Base-by-base conservation (phyloP, 176 grass and related monocot species). In the Carex parvula region DNA sequence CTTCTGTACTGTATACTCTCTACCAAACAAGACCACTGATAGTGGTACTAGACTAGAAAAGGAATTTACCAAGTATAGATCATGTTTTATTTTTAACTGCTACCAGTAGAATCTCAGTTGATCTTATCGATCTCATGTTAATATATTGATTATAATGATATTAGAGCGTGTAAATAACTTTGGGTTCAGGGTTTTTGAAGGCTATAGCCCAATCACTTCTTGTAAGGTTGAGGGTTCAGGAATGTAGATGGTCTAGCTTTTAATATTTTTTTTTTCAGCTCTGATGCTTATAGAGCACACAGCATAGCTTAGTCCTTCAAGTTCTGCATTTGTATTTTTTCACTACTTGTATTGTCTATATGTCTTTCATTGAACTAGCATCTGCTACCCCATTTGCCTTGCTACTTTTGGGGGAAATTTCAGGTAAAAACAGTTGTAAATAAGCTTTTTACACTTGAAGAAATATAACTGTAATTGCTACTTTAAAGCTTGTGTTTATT, bases 1-100 rank as follows among this genome's bases (percentile, higher is more conserved):
- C 21, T 57, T 70, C 11, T 75, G 52, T 72, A 73, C 69, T 11
- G 67, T 82, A 39, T 89, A 18, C 18, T 65, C 61, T 75, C 32
- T 54, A 39, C 2, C 22, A 55, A 55, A 26, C 50, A 64, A 56
- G 11, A 56, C 11, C 50, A 77, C 2, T 30, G 20, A 3, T 42
- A 42, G 50, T 77, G 5, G 72, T 77, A 55, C 72, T 32, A 3
- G 22, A 77, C 7, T 44, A 44, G 42, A 9, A 44, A 44, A 44
- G 42, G 6, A 44, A 44, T 44, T 44, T 39, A 39, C 37, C 37
- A 39, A 39, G 37, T 39, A 39, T 39, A 39, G 37, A 39, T 39
- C 37, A 39, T 39, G 37, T 39, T 5, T 39, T 39, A 5, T 6
- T 39, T 39, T 39, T 39, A 39, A 39, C 5, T 75, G 46, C 21